Base-by-base conservation (phyloP, 164 flowering plant genomes). In the Dillenia suffruticosa region DNA sequence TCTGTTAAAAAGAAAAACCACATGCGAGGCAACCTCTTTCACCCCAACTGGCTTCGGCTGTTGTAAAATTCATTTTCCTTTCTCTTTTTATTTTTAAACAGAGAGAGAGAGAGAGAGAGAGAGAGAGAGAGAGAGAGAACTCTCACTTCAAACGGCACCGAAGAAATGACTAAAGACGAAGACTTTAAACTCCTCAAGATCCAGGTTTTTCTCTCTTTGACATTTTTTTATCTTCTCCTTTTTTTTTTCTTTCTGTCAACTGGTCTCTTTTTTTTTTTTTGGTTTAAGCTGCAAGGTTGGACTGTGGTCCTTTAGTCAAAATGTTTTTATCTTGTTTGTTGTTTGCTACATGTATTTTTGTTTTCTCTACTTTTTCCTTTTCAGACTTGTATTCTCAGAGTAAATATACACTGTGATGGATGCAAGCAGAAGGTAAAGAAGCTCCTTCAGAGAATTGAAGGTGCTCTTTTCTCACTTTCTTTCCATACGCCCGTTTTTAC, bases 121-220 rank as follows among this genome's bases (percentile, higher is more conserved):
- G 64, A 43, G 62, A 52, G 65, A 58, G 64, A 32, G 40, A 32
- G 40, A 51, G 65, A 56, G 64, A 43, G 62, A 52, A 62, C 56
- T 51, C 66, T 51, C 54, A 44, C 16, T 67, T 13, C 58, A 52
- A 67, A 67, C 71, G 68, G 51, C 57, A 54, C 63, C 11, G 72
- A 64, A 81, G 79, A 79, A 63, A 85, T 85, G 90, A 73, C 82
- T 75, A 88, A 85, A 79, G 86, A 80, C 64, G 87, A 84, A 69
- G 89, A 81, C 84, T 84, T 82, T 74, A 87, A 84, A 85, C 84
- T 84, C 48, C 90, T 87, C 77, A 85, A 85, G 84, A 85, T 85
- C 71, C 94, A 83, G 89, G 94, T 85, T 49, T 73, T 47, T 69
- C 64, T 72, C 49, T 56, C 62, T 32, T 32, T 32, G 40, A 32